Evolutionary conservation across 2,329 filamentous ascomycete species (phyloP).

Genomic region (Xylaria sp.): DNA sequence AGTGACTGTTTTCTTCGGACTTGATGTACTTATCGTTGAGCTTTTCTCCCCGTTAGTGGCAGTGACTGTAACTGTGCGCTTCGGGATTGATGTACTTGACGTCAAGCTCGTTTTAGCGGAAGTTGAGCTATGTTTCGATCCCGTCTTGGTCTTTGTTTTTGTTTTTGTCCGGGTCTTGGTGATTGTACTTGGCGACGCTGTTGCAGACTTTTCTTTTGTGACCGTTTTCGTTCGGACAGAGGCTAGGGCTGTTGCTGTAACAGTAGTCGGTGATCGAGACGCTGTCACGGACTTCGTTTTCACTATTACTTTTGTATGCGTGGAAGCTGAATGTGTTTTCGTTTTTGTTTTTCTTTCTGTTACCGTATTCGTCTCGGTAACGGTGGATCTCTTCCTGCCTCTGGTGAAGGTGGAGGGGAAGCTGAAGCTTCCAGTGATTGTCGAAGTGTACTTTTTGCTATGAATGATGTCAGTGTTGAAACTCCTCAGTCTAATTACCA

Average conservation of each 20-base stretch:
- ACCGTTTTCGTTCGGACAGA: not conserved
- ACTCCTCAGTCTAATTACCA: not conserved
- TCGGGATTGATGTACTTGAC: not conserved
- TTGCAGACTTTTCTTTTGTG: not conserved
- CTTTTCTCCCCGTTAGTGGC: not conserved
- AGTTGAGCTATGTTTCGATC: not conserved
- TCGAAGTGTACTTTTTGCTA: conserved; percentile 28
- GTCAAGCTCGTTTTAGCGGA: not conserved
- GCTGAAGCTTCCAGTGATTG: conserved; percentile 7
- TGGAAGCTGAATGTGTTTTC: not conserved
- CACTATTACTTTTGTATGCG: not conserved
- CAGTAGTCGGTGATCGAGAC: not conserved
- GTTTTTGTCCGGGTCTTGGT: conserved; percentile 8
- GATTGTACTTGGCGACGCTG: conserved; percentile 4
- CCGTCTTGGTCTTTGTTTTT: conserved; percentile 1
- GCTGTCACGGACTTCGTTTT: not conserved
- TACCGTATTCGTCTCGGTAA: conserved; percentile 7
- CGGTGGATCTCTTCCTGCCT: not conserved
- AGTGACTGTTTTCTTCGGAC: conserved; percentile 11
- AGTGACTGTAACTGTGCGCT: conserved; percentile 18
- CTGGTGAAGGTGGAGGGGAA: not conserved
- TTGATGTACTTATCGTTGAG: conserved; percentile 8
- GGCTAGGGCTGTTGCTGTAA: not conserved
- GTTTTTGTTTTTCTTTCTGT: conserved; percentile 7
- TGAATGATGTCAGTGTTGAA: conserved; percentile 11